Conservation (phyloP, 345 rosid species). For the Passiflora organensis region DNA sequence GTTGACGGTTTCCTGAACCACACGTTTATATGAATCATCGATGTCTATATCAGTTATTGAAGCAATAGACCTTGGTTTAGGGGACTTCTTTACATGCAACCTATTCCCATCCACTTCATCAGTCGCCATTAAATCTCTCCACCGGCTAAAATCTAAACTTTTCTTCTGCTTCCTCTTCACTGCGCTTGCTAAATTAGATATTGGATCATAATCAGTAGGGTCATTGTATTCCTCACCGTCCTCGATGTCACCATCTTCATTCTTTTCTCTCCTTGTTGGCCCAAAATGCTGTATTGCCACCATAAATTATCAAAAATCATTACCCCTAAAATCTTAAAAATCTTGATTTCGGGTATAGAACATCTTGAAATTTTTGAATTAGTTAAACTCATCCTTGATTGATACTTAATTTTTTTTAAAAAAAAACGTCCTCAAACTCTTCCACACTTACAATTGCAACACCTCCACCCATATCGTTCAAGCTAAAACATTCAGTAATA, state of each 20-base stretch:
- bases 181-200: conserved; percentile 60
- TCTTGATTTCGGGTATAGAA: not conserved
- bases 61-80: conserved; percentile 2
- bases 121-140: conserved; percentile 42
- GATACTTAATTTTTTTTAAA: too few species aligned
- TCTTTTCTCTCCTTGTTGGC: conserved; percentile 27
- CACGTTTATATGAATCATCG: conserved; percentile 17
- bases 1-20: conserved; percentile 13
- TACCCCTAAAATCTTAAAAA: not conserved
- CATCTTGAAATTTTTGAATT: not conserved
- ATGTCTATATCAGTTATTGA: conserved; percentile 21
- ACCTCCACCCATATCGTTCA: not conserved
- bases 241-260: conserved; percentile 18
- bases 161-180: conserved; percentile 65
- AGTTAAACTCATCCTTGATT: too few species aligned
- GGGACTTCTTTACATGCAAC: conserved; percentile 11
- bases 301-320: not conserved
- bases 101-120: conserved; percentile 16
- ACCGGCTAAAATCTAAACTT: conserved; percentile 41
- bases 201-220: conserved; percentile 24
- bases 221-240: conserved; percentile 33
- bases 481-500: too few species aligned
- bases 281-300: conserved; percentile 51
- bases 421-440: not conserved
- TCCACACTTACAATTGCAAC: not conserved